phyloP scores from a whole-genome alignment of 306 rosid genomes.

The Fragaria iinumae region DNA sequence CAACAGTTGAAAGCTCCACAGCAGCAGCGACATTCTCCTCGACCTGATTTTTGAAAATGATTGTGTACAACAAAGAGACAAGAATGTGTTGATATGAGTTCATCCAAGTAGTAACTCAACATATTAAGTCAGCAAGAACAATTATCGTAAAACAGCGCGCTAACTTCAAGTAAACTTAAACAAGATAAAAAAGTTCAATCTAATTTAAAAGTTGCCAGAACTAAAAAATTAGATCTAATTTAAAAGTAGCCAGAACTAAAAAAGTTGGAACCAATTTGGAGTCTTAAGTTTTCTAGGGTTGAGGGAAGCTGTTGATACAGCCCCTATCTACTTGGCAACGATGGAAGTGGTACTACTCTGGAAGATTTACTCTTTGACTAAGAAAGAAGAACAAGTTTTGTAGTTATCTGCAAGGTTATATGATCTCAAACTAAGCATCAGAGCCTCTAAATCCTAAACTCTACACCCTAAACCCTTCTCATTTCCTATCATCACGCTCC shows the following conservation, averaged over 20 bases:
- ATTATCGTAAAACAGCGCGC: not conserved
- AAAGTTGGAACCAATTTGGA: not conserved
- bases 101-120: not conserved
- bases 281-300: not conserved
- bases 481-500: no score
- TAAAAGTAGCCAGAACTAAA: not conserved
- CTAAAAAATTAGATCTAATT: not conserved
- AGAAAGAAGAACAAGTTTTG: no score
- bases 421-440: no score
- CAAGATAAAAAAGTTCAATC: not conserved
- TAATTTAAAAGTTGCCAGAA: not conserved
- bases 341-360: no score
- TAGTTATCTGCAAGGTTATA: no score
- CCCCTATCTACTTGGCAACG: no score
- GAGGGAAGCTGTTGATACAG: no score
- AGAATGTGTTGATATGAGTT: not conserved
- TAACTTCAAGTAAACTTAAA: not conserved
- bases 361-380: no score
- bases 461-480: no score
- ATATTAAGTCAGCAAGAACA: not conserved
- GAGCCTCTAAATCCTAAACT: no score
- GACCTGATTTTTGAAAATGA: slow-evolving; percentile 43
- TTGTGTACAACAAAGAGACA: not conserved
- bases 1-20: slow-evolving; percentile 55
- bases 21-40: slow-evolving; percentile 88